These are phyloP conservation scores for Hypoxylon sp. DNA, from an alignment of 2,329 filamentous ascomycete genomes.

Conservation along the genomic window DNA sequence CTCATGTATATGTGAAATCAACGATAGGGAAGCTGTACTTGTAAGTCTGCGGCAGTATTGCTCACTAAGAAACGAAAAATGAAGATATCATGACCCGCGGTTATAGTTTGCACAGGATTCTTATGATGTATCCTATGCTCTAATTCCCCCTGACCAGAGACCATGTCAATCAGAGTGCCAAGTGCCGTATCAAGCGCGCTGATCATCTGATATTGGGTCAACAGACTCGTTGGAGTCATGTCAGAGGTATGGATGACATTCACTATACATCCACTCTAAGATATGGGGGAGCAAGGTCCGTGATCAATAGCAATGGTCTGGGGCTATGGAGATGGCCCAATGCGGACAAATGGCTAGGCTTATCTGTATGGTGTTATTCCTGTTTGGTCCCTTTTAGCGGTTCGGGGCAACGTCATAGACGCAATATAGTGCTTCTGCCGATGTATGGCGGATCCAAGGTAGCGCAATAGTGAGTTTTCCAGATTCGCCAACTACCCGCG, in stretches of 20 bases:
- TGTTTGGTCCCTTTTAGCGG: slow-evolving; percentile 5
- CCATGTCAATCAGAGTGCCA: slow-evolving; percentile 4
- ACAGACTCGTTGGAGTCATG: background rate
- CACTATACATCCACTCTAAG: slow-evolving; percentile 25
- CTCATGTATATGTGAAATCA: background rate
- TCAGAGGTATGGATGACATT: slow-evolving; percentile 17
- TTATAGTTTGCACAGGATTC: background rate
- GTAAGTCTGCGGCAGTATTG: background rate
- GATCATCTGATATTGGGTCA: slow-evolving; percentile 28
- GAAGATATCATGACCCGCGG: slow-evolving; percentile 2
- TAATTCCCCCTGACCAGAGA: slow-evolving; percentile 1
- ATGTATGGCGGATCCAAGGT: slow-evolving; percentile 9
- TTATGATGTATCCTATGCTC: slow-evolving; percentile 2
- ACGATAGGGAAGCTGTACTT: background rate
- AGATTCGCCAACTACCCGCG: background rate
- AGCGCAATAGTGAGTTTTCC: slow-evolving; percentile 7
- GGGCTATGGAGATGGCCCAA: slow-evolving; percentile 1
- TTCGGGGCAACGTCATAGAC: slow-evolving; percentile 17
- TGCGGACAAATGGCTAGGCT: background rate
- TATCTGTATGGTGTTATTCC: slow-evolving; percentile 26
- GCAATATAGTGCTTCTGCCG: slow-evolving; percentile 17
- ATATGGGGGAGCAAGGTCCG: slow-evolving; percentile 21
- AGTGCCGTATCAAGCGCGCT: slow-evolving; percentile 9
- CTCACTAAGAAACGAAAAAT: background rate
- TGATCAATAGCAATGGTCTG: slow-evolving; percentile 6